phyloP scores from a whole-genome alignment of 768 basidiomycete species.

The Boletus vinaceobasis region DNA sequence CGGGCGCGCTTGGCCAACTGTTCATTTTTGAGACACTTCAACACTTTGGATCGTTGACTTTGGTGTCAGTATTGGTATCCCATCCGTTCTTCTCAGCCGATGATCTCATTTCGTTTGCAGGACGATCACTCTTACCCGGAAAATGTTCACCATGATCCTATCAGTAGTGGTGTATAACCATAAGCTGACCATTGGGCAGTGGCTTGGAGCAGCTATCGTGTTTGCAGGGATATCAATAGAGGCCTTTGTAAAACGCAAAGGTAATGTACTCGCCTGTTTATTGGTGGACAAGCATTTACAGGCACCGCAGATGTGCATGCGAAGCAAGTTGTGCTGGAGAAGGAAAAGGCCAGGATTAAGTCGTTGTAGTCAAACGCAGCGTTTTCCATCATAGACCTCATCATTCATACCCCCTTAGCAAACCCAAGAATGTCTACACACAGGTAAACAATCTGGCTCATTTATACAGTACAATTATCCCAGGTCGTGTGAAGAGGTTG shows the following conservation, averaged over 20 bases:
- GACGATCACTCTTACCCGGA: slow-evolving; percentile 93
- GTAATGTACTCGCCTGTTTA: slow-evolving; percentile 37
- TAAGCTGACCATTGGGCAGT: slow-evolving; percentile 78
- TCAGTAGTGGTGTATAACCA: slow-evolving; percentile 93
- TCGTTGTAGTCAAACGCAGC: slow-evolving; percentile 45
- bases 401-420: slow-evolving; percentile 12
- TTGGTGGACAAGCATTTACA: slow-evolving; percentile 1
- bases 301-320: slow-evolving; percentile 65
- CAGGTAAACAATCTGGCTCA: slow-evolving; percentile 12
- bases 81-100: background rate
- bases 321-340: slow-evolving; percentile 76
- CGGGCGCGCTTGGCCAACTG: slow-evolving; percentile 91
- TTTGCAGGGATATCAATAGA: slow-evolving; percentile 96
- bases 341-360: slow-evolving; percentile 81
- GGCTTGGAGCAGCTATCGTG: slow-evolving; percentile 88
- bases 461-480: slow-evolving; percentile 27
- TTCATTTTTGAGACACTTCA: slow-evolving; percentile 97
- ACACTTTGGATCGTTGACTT: slow-evolving; percentile 84
- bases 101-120: slow-evolving; percentile 36
- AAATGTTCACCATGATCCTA: slow-evolving; percentile 96
- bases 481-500: background rate
- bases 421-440: slow-evolving; percentile 13
- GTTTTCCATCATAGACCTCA: background rate
- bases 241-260: slow-evolving; percentile 86
- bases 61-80: slow-evolving; percentile 59